A percentile compares a stretch with the other conserved stretches of the same genome.
Evolutionary conservation across 2,329 filamentous ascomycete species (phyloP).

Genomic region (Sclerotinia spermophila): DNA sequence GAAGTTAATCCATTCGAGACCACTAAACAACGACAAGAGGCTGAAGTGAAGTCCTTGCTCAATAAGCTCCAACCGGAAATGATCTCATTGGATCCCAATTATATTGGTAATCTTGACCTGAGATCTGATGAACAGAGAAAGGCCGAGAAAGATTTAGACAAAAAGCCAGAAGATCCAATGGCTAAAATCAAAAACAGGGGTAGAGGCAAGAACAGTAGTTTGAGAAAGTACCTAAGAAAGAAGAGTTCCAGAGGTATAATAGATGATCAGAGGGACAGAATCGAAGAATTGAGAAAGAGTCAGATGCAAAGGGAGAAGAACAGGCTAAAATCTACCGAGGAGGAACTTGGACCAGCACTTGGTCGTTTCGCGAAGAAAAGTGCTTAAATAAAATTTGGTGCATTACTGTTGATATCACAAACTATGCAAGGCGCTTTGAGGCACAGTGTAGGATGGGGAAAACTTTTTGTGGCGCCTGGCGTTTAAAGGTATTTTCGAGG

Average conservation of each 20-base stretch:
- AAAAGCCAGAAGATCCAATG: constrained; percentile 54
- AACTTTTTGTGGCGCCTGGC: constrained; percentile 9
- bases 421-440: constrained; percentile 9
- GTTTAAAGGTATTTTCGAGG: constrained; percentile 9
- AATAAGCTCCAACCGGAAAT: constrained; percentile 96
- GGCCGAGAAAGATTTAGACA: constrained; percentile 76
- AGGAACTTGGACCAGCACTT: constrained; percentile 79
- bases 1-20: constrained; percentile 96
- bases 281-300: constrained; percentile 74
- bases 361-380: constrained; percentile 76
- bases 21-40: constrained; percentile 84
- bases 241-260: constrained; percentile 90
- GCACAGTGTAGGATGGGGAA: constrained; percentile 3
- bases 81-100: constrained; percentile 92
- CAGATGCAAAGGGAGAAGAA: constrained; percentile 65
- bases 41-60: constrained; percentile 82
- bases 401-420: neutral
- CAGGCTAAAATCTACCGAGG: constrained; percentile 62
- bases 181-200: constrained; percentile 71
- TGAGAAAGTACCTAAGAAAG: constrained; percentile 87
- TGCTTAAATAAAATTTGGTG: constrained; percentile 17
- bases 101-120: constrained; percentile 82
- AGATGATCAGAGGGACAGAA: constrained; percentile 86
- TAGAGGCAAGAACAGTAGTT: constrained; percentile 81
- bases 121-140: constrained; percentile 73